Evolutionary conservation across 768 basidiomycete species (phyloP).

Genomic region (Tulasnella calospora): DNA sequence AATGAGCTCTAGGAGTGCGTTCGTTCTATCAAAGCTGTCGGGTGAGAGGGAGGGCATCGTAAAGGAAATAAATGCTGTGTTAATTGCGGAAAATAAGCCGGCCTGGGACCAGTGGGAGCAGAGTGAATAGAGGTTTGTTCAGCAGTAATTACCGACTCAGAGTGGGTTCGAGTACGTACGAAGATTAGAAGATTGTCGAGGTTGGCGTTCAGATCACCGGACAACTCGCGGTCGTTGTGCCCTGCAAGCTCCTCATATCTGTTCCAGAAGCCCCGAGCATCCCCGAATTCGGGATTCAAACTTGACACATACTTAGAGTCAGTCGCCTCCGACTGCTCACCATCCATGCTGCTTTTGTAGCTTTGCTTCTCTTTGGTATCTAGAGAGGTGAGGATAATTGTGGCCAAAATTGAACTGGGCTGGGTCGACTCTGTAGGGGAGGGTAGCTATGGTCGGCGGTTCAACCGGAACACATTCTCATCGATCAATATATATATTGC

Average conservation of each 20-base stretch:
- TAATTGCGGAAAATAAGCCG: slow-evolving; percentile 17
- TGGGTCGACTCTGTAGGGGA: no score
- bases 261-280: neutral
- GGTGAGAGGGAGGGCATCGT: neutral
- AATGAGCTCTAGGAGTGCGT: slow-evolving; percentile 11
- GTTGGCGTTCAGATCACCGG: neutral
- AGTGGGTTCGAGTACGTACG: neutral
- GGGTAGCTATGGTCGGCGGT: no score
- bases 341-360: neutral
- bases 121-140: neutral
- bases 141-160: no score
- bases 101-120: neutral
- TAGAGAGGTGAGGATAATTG: no score
- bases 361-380: neutral
- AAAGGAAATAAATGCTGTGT: slow-evolving; percentile 16
- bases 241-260: neutral
- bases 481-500: no score
- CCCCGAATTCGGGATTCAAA: neutral
- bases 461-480: no score
- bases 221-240: neutral
- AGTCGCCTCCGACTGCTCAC: neutral
- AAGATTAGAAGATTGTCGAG: neutral
- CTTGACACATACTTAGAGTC: neutral
- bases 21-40: neutral
- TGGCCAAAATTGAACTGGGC: no score